A percentile compares a stretch with the other conserved stretches of the same genome.
These are phyloP conservation scores for Escovopsis sp. DNA, from an alignment of 2,329 filamentous ascomycete species.

Conservation along the genomic window DNA sequence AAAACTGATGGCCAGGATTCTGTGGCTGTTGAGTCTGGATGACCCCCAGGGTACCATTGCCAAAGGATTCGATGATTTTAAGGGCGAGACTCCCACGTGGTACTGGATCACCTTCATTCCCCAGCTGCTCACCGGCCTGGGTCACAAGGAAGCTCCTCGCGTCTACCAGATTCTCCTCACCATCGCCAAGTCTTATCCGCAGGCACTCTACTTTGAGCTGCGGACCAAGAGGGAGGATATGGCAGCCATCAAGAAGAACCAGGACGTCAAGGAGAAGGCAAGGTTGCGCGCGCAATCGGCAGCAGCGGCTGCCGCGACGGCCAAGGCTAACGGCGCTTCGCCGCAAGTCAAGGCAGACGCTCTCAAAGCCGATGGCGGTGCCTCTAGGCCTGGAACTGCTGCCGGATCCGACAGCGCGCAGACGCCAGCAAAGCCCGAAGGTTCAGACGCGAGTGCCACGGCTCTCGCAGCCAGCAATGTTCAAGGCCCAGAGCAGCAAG, in stretches of 20 bases:
- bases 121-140: slow-evolving; percentile 81
- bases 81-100: slow-evolving; percentile 95
- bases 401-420: slow-evolving; percentile 28
- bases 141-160: slow-evolving; percentile 78
- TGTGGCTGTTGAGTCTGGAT: slow-evolving; percentile 92
- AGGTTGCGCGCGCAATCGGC: slow-evolving; percentile 34
- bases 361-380: slow-evolving; percentile 20
- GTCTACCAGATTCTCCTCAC: slow-evolving; percentile 78
- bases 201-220: slow-evolving; percentile 90
- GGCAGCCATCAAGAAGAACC: slow-evolving; percentile 76
- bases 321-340: slow-evolving; percentile 32
- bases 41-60: slow-evolving; percentile 73
- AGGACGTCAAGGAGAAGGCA: slow-evolving; percentile 57
- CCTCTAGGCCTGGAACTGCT: slow-evolving; percentile 35
- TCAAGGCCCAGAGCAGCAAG: slow-evolving; percentile 6
- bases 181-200: slow-evolving; percentile 90
- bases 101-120: slow-evolving; percentile 99
- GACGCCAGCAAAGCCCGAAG: slow-evolving; percentile 31
- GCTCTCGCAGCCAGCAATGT: slow-evolving; percentile 12
- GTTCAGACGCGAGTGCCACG: slow-evolving; percentile 16
- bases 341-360: slow-evolving; percentile 39
- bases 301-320: slow-evolving; percentile 26
- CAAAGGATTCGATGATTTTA: slow-evolving; percentile 84
- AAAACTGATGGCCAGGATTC: slow-evolving; percentile 80
- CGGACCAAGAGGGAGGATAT: slow-evolving; percentile 91